Percentiles rank a stretch among this genome's conserved stretches.
Evolutionary conservation across 352 stramenopile species (phyloP).

Genomic region (Pythium brachiatum): DNA sequence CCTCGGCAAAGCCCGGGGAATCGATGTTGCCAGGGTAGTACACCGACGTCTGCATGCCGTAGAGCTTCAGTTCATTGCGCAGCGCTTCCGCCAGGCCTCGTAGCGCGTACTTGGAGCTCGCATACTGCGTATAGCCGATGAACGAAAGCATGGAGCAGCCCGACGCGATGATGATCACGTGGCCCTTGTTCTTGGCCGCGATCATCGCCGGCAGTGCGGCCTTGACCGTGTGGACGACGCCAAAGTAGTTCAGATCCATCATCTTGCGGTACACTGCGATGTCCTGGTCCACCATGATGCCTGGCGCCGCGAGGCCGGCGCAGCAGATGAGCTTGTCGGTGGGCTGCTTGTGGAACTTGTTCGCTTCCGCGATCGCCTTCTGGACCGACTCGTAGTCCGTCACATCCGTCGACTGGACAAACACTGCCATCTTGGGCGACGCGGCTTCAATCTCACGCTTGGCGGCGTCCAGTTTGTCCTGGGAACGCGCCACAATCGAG

Average conservation of each 20-base stretch:
- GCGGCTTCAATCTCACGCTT: constrained; percentile 57
- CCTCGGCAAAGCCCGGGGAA: constrained; percentile 66
- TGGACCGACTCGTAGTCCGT: constrained; percentile 58
- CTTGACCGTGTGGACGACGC: constrained; percentile 74
- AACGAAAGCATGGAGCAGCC: constrained; percentile 70
- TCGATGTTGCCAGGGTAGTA: constrained; percentile 87
- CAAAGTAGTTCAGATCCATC: constrained; percentile 90
- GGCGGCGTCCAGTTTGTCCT: constrained; percentile 57
- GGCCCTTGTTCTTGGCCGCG: constrained; percentile 45
- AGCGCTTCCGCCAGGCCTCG: constrained; percentile 75
- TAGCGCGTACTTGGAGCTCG: constrained; percentile 78
- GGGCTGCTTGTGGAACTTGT: constrained; percentile 56
- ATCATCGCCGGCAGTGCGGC: constrained; percentile 80
- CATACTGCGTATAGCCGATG: constrained; percentile 83
- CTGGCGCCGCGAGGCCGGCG: constrained; percentile 53
- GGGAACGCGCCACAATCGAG: constrained; percentile 61
- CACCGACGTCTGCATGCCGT: constrained; percentile 67
- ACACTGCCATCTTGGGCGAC: constrained; percentile 34
- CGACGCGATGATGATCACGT: constrained; percentile 74
- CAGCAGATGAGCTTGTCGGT: constrained; percentile 77
- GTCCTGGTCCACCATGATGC: constrained; percentile 78
- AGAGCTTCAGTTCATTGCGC: constrained; percentile 75
- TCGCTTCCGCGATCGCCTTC: constrained; percentile 58
- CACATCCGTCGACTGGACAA: constrained; percentile 75
- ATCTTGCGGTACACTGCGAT: constrained; percentile 68